Conservation (phyloP, 306 rosid species). For the Cucurbita maxima region DNA sequence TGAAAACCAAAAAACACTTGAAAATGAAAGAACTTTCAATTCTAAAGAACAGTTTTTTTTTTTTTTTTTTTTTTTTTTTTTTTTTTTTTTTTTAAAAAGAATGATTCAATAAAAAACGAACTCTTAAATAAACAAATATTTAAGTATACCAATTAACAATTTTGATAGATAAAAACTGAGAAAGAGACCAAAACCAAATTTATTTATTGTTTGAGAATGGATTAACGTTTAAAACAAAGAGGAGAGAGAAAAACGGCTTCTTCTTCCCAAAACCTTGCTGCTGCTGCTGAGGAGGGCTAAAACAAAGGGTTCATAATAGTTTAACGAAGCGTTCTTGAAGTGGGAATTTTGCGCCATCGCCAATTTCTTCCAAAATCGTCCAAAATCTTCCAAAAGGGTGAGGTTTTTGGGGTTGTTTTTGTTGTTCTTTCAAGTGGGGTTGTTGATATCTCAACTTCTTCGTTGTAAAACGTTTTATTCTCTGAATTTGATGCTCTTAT, state of each 20-base stretch:
- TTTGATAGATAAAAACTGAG: background rate
- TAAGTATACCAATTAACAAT: background rate
- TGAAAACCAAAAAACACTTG: background rate
- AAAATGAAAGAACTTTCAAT: background rate
- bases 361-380: background rate
- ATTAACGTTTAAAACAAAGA: background rate
- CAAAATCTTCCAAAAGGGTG: background rate
- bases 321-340: background rate
- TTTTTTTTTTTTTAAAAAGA: too few relatives aligned
- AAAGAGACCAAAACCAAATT: background rate
- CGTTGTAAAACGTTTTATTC: conserved; percentile 38
- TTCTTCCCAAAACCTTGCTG: background rate
- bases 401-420: background rate
- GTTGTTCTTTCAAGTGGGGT: conserved; percentile 22
- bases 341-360: background rate
- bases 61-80: too few relatives aligned
- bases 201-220: background rate
- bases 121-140: background rate
- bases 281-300: background rate
- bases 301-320: background rate
- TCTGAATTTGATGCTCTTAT: conserved; percentile 1
- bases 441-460: conserved; percentile 38
- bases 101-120: background rate
- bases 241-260: conserved; percentile 2
- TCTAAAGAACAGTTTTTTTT: too few relatives aligned